phyloP scores from a whole-genome alignment of 352 stramenopile species.

The Phytophthora sojae region DNA sequence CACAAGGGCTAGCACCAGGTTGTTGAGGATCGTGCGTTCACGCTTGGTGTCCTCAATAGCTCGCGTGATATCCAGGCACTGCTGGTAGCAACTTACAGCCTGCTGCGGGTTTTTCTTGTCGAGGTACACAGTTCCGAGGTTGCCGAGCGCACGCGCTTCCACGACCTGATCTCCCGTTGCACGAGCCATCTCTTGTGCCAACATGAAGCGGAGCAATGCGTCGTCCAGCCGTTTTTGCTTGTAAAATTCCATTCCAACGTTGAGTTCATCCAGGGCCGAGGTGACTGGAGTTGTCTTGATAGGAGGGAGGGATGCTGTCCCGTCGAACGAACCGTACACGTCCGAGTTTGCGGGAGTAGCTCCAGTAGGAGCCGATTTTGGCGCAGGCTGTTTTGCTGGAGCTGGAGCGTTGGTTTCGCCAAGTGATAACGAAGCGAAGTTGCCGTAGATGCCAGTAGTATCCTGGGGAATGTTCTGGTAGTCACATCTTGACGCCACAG shows the following conservation, averaged over 20 bases:
- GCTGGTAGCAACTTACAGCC: constrained; percentile 78
- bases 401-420: neutral
- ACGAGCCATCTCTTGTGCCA: constrained; percentile 65
- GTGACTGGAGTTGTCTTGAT: constrained; percentile 26
- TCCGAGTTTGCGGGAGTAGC: constrained; percentile 27
- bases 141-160: constrained; percentile 77
- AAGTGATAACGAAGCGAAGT: constrained; percentile 42
- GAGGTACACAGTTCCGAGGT: constrained; percentile 80
- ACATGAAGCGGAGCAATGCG: constrained; percentile 68
- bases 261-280: constrained; percentile 72
- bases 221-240: constrained; percentile 73
- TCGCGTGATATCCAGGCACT: constrained; percentile 79
- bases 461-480: constrained; percentile 2
- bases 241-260: constrained; percentile 82
- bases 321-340: constrained; percentile 36
- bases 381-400: constrained; percentile 3
- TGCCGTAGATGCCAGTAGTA: constrained; percentile 38
- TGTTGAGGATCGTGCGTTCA: constrained; percentile 87
- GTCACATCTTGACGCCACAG: constrained; percentile 13
- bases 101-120: constrained; percentile 76
- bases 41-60: constrained; percentile 78
- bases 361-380: constrained; percentile 1
- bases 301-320: neutral
- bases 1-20: constrained; percentile 80
- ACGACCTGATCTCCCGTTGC: constrained; percentile 59